Base-by-base conservation (phyloP, 2,329 filamentous ascomycete genomes). In the Penicillium sp. region DNA sequence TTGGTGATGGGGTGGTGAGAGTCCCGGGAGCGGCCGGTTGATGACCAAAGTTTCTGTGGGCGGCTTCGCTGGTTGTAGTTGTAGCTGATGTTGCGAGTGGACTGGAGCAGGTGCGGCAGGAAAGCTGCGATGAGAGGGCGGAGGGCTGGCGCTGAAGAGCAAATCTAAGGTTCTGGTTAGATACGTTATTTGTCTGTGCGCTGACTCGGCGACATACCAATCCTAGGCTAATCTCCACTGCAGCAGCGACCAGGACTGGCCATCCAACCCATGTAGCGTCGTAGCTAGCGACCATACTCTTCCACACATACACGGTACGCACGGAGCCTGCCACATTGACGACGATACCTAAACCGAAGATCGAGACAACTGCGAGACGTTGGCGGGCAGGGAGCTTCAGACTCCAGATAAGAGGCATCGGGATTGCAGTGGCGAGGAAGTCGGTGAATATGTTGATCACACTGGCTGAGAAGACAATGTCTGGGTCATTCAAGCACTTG, bases 331-430 rank as follows among this genome's bases (percentile, higher is more conserved):
- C 66, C 6, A 68, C 56, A 24, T 68, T 66, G 34, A 69, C 66
- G 14, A 69, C 35, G 22, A 65, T 54, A 4, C 69, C 69, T 14
- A 70, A 44, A 2, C 56, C 60, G n/a, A 71, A 71, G 22, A 69
- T 68, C 10, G 62, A 62, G 10, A 68, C 68, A 10, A 70, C 61
- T 6, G 63, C 67, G 27, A 70, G 45, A 18, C 66, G 64, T 47
- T 70, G 67, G 6, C 62, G 62, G 27, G 56, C 47, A 8, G 66
- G 62, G 13, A 71, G 54, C 16, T 68, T 64, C 31, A 71, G 52
- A 10, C 61, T 66, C 69, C 67, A 71, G 40, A 71, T 67, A 34
- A 70, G 54, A 6, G 67, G 66, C 63, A 71, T 70, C 1, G 69
- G 69, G 8, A 71, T 43, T 6, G 63, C 46, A 3, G 68, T 67